phyloP scores from a whole-genome alignment of 2,329 filamentous ascomycete species.

The Diaporthe sp. region DNA sequence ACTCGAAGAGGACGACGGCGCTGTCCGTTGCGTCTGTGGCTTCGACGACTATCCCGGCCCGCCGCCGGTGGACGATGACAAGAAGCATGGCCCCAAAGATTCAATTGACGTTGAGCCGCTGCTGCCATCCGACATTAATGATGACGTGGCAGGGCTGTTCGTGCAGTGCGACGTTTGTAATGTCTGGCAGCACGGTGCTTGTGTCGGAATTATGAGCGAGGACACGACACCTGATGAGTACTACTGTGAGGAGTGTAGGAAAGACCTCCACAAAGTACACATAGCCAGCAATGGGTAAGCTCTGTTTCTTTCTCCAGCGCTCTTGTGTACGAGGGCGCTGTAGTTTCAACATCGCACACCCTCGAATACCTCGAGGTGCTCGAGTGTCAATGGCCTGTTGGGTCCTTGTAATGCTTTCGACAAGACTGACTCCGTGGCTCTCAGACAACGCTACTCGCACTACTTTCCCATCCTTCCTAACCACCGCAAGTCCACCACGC shows the following conservation, averaged over 20 bases:
- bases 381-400: not conserved
- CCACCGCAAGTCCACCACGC: slow-evolving; percentile 67
- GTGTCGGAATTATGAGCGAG: slow-evolving; percentile 96
- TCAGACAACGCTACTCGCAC: slow-evolving; percentile 76
- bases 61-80: slow-evolving; percentile 72
- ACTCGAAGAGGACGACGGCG: slow-evolving; percentile 86
- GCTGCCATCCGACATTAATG: slow-evolving; percentile 75
- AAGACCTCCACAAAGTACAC: slow-evolving; percentile 89
- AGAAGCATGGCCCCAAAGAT: slow-evolving; percentile 67
- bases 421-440: slow-evolving; percentile 55
- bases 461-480: slow-evolving; percentile 72
- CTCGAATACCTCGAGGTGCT: not conserved
- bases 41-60: slow-evolving; percentile 95
- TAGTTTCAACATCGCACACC: not conserved
- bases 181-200: slow-evolving; percentile 98
- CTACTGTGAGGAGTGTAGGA: slow-evolving; percentile 95
- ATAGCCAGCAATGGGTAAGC: slow-evolving; percentile 88
- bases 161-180: slow-evolving; percentile 98
- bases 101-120: slow-evolving; percentile 70
- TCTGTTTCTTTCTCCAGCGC: slow-evolving; percentile 22
- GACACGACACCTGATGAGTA: slow-evolving; percentile 95
- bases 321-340: not conserved
- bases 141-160: slow-evolving; percentile 94
- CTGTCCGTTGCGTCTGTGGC: slow-evolving; percentile 95
- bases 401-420: slow-evolving; percentile 32